Evolutionary conservation across 73 alveolate species (phyloP), one percentile per base, ranked within the genome.

Genomic region (Blepharisma japonicum): DNA sequence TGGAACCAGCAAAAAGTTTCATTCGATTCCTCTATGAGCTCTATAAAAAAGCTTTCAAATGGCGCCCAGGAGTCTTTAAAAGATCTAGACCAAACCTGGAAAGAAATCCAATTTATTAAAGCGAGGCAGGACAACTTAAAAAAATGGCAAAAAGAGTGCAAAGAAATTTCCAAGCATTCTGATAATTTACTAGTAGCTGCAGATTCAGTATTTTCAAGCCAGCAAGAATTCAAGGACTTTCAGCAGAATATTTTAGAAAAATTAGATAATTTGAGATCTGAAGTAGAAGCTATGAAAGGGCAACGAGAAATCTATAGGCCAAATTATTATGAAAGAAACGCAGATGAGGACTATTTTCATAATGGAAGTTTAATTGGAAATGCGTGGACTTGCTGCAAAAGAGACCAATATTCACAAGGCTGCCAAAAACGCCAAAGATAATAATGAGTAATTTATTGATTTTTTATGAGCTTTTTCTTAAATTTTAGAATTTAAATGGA

Each of bases 401-500:
- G 42, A 3, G 42, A 32, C 3, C 42, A 32, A 32, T 32, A 53
- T 53, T 53, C 32, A 20, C 68, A 53, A 20, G 23, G 68, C 18
- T n/a, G 68, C 68, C 68, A n/a, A n/a, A n/a, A 53, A 53, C 18
- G 68, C 68, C 23, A 53, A 53, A n/a, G 23, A 20, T 53, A 53
- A n/a, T 14, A 20, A 53, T 53, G 18, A n/a, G 0, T 20, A 20
- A n/a, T 53, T n/a, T 20, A 53, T n/a, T 53, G 68, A 53, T 53
- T 53, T 53, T 20, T 53, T 53, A n/a, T 76, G 6, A n/a, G n/a
- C n/a, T n/a, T 32, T 32, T 32, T 32, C 42, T 32, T 32, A 32
- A 32, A 32, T 32, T 32, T 32, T 32, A 32, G 42, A 42, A 42
- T 66, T 85, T 86, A 81, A 85, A 71, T 82, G 85, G 83, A 84